Percentiles rank a stretch among this genome's conserved stretches.
Evolutionary conservation across 192 early-diverging fungal genomes (phyloP).

Genomic region (Mortierella hygrophila): DNA sequence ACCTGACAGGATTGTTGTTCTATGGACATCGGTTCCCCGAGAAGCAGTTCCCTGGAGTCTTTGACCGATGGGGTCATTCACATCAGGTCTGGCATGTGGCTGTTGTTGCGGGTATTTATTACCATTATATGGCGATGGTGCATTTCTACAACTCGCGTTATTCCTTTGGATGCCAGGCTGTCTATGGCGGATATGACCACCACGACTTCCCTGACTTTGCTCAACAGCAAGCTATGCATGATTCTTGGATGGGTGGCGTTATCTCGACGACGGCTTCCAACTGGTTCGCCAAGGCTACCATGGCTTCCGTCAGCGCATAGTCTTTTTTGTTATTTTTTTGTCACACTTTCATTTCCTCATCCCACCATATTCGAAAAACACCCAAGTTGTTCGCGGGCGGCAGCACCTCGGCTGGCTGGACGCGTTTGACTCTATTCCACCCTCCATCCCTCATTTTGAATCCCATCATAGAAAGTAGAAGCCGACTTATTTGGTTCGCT

Average conservation of each 20-base stretch:
- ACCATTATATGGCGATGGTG: constrained; percentile 70
- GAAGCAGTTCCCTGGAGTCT: constrained; percentile 69
- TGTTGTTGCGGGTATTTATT: constrained; percentile 73
- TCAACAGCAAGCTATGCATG: not conserved
- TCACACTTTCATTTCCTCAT: not conserved
- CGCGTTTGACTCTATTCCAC: no score
- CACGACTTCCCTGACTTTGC: not conserved
- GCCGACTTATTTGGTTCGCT: no score
- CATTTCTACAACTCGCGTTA: constrained; percentile 66
- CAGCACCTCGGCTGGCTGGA: no score
- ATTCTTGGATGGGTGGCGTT: not conserved
- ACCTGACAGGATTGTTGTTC: constrained; percentile 69
- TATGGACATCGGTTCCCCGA: constrained; percentile 76
- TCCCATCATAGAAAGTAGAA: no score
- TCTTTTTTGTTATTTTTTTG: not conserved
- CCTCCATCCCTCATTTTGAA: no score
- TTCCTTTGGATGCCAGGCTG: constrained; percentile 61
- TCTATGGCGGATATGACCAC: constrained; percentile 53
- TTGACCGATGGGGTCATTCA: constrained; percentile 70
- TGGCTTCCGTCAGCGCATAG: constrained; percentile 22
- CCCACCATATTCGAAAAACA: no score
- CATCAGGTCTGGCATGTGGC: constrained; percentile 75
- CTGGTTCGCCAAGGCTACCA: constrained; percentile 4
- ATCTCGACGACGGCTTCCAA: constrained; percentile 17
- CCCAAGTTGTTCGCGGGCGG: no score